Evolutionary conservation across 495 filamentous ascomycete genomes (phyloP).

Genomic region (Tricharina praecox): DNA sequence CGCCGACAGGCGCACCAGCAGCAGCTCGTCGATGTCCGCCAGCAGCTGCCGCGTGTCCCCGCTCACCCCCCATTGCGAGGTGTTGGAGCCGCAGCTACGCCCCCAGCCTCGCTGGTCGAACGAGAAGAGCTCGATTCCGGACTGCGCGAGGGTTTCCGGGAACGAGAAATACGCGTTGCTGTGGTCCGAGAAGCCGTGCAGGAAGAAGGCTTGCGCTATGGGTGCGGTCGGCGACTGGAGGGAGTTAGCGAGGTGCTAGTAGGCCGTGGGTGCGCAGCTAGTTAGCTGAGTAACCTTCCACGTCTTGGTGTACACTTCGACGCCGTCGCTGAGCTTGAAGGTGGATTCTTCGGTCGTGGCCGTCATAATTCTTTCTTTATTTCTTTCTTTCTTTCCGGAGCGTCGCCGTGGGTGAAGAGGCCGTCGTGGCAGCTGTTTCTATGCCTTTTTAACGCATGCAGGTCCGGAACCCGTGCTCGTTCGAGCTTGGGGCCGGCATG

Average conservation of each 20-base stretch:
- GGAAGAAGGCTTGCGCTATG: constrained; percentile 53
- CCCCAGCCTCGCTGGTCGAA: constrained; percentile 69
- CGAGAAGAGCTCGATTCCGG: constrained; percentile 52
- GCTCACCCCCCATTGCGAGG: constrained; percentile 44
- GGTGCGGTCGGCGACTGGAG: constrained; percentile 34
- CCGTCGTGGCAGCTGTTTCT: no score
- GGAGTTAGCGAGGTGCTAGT: constrained; percentile 7
- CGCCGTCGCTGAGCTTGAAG: constrained; percentile 31
- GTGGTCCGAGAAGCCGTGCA: constrained; percentile 86
- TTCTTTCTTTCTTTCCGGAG: no score
- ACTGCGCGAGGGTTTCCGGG: constrained; percentile 49
- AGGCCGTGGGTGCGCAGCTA: not conserved
- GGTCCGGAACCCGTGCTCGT: no score
- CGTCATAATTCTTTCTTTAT: no score
- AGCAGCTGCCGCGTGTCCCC: constrained; percentile 56
- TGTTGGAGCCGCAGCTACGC: constrained; percentile 27
- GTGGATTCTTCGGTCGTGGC: not conserved
- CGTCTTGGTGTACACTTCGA: constrained; percentile 61
- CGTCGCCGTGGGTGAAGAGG: no score
- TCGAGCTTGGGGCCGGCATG: no score
- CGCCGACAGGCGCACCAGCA: constrained; percentile 30
- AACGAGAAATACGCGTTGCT: constrained; percentile 52
- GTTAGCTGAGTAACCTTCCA: constrained; percentile 67
- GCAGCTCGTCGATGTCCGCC: constrained; percentile 57
- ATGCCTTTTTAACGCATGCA: no score